Base-by-base conservation (phyloP, 352 stramenopile species). In the Phytophthora pistaciae region DNA sequence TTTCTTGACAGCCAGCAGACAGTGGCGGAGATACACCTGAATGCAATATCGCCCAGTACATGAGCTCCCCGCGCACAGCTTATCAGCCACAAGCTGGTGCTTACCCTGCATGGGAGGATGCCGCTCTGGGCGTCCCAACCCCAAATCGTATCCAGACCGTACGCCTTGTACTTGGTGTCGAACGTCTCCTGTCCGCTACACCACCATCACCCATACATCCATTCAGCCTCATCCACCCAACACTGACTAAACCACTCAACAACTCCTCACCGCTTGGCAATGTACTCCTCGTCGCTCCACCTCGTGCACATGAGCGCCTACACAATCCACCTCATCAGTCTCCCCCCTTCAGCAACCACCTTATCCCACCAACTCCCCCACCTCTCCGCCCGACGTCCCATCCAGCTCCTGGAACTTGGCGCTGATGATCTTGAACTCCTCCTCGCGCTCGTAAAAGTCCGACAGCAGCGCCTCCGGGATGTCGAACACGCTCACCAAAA, bases 1-100 rank as follows among this genome's bases (percentile, higher is more conserved):
- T 52, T 93, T 96, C 80, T 90, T 79, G 21, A 94, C 93, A 14
- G 93, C 90, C 31, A 98, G 78, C 42, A 98, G 75, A 60, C 95
- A 98, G 78, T 98, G 95, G 50, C 95, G 90, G n/a, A 98, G 80
- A 66, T 98, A 98, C 33, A 97, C 87, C 75, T 92, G 49, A 16
- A 36, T 3, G 29, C 6, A 76, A 7, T 21, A 31, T 13, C 1
- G 18, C 21, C 23, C 38, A 33, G 20, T 23, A n/a, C 6, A 55
- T n/a, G 16, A 52, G 3, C 6, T 25, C 18, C 44, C n/a, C 44
- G 8, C 10, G 9, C n/a, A 27, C 13, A 10, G 1, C 8, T 8
- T 21, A 27, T 5, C 44, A 52, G 6, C 6, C 3, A 33, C 29
- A 33, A 18, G 7, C 38, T 44, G 16, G 1, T 62, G 11, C 70